These are phyloP conservation scores for Xylaria polymorpha DNA, from an alignment of 2,329 filamentous ascomycete species.

Conservation along the genomic window DNA sequence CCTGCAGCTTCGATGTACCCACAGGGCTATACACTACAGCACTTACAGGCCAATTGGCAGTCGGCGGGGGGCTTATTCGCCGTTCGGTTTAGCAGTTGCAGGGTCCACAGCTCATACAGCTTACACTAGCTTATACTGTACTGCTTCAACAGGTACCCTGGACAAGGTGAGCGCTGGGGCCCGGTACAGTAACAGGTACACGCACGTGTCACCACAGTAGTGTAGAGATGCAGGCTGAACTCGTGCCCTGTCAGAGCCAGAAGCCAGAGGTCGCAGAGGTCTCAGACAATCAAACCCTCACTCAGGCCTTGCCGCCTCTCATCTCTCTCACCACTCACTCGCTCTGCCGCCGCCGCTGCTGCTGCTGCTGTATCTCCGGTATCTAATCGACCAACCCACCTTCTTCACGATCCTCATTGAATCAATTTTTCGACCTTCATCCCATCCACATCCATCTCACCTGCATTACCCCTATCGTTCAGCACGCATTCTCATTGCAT, in stretches of 20 bases:
- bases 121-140: too few species aligned
- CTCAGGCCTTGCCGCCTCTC: neutral
- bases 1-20: constrained; percentile 29
- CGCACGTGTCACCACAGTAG: constrained; percentile 34
- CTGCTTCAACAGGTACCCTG: constrained; percentile 8
- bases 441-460: constrained; percentile 16
- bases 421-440: constrained; percentile 16
- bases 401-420: constrained; percentile 26
- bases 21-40: neutral
- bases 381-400: constrained; percentile 14
- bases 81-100: constrained; percentile 4
- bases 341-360: too few species aligned
- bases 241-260: constrained; percentile 23
- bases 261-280: too few species aligned
- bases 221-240: constrained; percentile 32
- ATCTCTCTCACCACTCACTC: neutral
- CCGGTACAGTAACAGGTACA: constrained; percentile 26
- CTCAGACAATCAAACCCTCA: constrained; percentile 11
- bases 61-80: neutral
- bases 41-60: constrained; percentile 9
- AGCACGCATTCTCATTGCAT: constrained; percentile 4
- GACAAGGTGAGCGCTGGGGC: constrained; percentile 9
- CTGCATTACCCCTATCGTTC: constrained; percentile 5
- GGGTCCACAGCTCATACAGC: too few species aligned
- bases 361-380: constrained; percentile 3